Base-by-base conservation (phyloP, 2,329 filamentous ascomycete genomes). In the Sclerotinia minor region DNA sequence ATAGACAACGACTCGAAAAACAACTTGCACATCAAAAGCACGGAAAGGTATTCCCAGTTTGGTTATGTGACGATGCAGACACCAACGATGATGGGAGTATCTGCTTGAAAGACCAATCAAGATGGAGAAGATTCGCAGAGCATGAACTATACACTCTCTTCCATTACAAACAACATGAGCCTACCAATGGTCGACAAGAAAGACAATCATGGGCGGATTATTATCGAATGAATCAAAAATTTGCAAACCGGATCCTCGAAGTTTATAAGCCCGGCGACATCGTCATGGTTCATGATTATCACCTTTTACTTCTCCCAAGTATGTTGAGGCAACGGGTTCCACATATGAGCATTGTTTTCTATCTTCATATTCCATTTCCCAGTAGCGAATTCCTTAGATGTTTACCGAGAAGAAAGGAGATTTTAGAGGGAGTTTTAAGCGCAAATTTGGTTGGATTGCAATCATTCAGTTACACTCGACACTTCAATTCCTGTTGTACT, bases 371-470 rank as follows among this genome's bases (percentile, higher is more conserved):
- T 57, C 94, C 94, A 0, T 98, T 98, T 79, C 94, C 94, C 45
- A 97, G 93, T 80, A 96, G 92, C 83, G 95, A 98, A 79, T 97
- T 96, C 77, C 87, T 97, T 77, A 88, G 94, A 59, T 97, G 94
- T 78, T 83, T 97, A 67, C 91, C 92, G 49, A 88, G 92, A 71
- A 87, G 94, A 73, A 97, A 96, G 79, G 93, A 97, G 77, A 85
- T 98, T 15, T 83, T 98, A 19, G 92, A 95, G 73, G 95, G 95
- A 60, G 88, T 97, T 58, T 83, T 98, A 53, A 94, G 94, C 24
- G 87, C 94, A 67, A 97, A 97, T 79, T 89, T 98, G 82, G 87
- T 98, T 71, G 94, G 93, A 0, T 97, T 98, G 81, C 94, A 98
- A 79, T 95, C 93, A 9, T 95, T 93, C 81, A 95, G 93, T 78